Evolutionary conservation across 2,329 filamentous ascomycete species (phyloP), one percentile per base, ranked within the genome.

Genomic region (Sporothrix protearum): DNA sequence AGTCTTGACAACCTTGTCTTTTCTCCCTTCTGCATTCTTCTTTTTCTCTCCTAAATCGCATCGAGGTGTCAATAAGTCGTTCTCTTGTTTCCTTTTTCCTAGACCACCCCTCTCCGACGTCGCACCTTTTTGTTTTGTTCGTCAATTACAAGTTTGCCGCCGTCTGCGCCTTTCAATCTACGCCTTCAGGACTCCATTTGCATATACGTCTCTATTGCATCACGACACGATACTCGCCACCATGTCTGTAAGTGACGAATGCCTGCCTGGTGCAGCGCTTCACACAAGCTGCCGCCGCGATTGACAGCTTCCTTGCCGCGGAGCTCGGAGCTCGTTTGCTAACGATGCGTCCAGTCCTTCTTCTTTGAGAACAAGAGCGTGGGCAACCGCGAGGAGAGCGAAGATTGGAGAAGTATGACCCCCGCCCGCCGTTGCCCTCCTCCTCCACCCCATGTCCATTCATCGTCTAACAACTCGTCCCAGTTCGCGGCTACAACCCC

Each of bases 401-500:
- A 96, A 81, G 92, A 96, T 80, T 94, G 92, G 88, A 87, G 92
- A 84, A 92, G 92, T 95, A 85, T 75, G 88, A 30, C 8, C 8
- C 19, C 6, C 16, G 30, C 70, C 19, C 16, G 5, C 3, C 14
- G 39, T n/a, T 33, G n/a, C 1, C 39, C 22, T 10, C 53, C 7
- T 36, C 9, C 39, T 22, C 9, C 3, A 10, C 39, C 39, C 59
- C 45, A 16, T 22, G 30, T n/a, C 47, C 9, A 28, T 36, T 7
- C 33, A n/a, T 47, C 19, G 2, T 33, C 51, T 67, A 47, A 73
- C 45, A 28, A 47, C 16, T 10, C 47, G 28, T n/a, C 4, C 10
- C 53, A 93, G 91, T 94, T 81, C 91, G 91, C 74, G 95, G 95
- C 77, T 95, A 96, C 87, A 97, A 97, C 80, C 95, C 93, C 77